Base-by-base conservation (phyloP, 495 filamentous ascomycete species). In the Chaetomium cochliodes region DNA sequence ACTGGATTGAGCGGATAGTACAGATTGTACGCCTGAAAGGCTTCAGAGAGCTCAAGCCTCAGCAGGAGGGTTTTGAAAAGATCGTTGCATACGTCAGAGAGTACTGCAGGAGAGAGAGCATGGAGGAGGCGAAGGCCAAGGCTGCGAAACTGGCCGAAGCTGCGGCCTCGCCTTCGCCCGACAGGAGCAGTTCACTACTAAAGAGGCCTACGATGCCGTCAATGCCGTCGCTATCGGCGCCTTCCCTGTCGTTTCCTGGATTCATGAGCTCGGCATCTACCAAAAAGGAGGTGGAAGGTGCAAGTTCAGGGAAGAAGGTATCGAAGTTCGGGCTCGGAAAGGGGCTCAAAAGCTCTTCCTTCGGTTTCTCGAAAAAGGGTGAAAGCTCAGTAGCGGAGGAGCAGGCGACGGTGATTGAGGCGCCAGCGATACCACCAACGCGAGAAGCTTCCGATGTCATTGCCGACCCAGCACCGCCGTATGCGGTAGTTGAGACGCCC, bases 41-140 rank as follows among this genome's bases (percentile, higher is more conserved):
- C 22, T 76, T 76, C 60, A 62, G 67, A 7, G 53, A 64, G 5
- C 64, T 78, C 20, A 68, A 61, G 56, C 65, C 65, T 1, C 66
- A 75, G 33, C 61, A 74, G 12, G 57, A 66, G 0, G 76, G 68
- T 51, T 60, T 76, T 16, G 69, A 69, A 23, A 78, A 75, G 65
- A 70, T 78, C 23, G 60, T 75, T 26, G 68, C 67, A 16, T 78
- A 73, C 61, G 64, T 75, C 26, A 49, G 70, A 58, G 68, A 64
- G 62, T 58, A 59, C 55, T 69, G 55, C 28, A 47, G 28, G 30
- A 68, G 63, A 58, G 60, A 37, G 66, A 50, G 44, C 1, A 9
- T 44, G 30, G 23, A 50, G 20, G 2, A 39, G 44, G 46, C 18
- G 8, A 54, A 37, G 51, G 50, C 16, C 20, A 49, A 55, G 5